Percentiles rank a stretch among this genome's conserved stretches.
Evolutionary conservation across 768 basidiomycete species (phyloP).

Genomic region (Termitomyces sp.): DNA sequence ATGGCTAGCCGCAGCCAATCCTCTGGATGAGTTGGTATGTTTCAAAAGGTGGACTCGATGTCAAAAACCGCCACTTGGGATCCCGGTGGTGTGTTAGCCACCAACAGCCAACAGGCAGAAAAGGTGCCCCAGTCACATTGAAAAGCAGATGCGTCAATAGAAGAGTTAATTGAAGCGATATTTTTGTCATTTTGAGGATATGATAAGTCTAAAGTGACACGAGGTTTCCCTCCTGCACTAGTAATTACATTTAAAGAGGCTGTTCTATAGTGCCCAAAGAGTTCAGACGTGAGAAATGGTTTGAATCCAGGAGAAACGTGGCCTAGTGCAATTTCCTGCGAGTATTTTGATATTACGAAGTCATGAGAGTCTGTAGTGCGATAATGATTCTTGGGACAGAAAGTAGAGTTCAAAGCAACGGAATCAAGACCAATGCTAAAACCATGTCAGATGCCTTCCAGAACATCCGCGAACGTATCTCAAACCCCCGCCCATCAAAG

Average conservation of each 20-base stretch:
- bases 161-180: not conserved
- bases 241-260: slow-evolving; percentile 23
- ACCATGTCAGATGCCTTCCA: slow-evolving; percentile 13
- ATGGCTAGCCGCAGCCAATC: slow-evolving; percentile 14
- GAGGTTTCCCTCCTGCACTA: slow-evolving; percentile 16
- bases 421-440: slow-evolving; percentile 14
- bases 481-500: not conserved
- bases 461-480: slow-evolving; percentile 11
- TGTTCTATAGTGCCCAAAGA: slow-evolving; percentile 22
- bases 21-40: slow-evolving; percentile 26
- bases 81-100: slow-evolving; percentile 27
- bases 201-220: slow-evolving; percentile 24
- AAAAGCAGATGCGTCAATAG: slow-evolving; percentile 2
- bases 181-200: slow-evolving; percentile 2
- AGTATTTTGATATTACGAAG: slow-evolving; percentile 13
- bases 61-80: slow-evolving; percentile 34
- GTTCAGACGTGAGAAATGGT: slow-evolving; percentile 4
- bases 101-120: slow-evolving; percentile 16
- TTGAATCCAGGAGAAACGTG: slow-evolving; percentile 11
- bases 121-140: slow-evolving; percentile 34
- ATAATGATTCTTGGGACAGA: slow-evolving; percentile 16
- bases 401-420: slow-evolving; percentile 1
- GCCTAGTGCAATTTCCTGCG: slow-evolving; percentile 9
- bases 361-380: not conserved
- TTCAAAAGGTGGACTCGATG: slow-evolving; percentile 31